Evolutionary conservation across 306 rosid species (phyloP), one percentile per base, ranked within the genome.

Genomic region (Quercus engelmannii): DNA sequence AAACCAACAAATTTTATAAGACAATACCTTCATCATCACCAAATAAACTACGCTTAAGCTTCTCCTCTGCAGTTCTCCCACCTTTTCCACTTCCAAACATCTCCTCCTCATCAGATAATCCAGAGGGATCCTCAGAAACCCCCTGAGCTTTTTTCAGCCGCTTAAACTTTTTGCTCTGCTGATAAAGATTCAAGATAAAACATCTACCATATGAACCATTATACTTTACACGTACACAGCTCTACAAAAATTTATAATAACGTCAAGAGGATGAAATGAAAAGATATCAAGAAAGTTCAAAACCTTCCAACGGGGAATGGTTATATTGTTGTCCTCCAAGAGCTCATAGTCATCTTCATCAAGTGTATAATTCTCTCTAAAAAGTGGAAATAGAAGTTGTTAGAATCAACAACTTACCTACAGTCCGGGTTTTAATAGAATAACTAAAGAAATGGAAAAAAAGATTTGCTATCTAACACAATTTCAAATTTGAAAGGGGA

Each of bases 311-410:
- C 98, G 96, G 51, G 89, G 93, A 78, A 93, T 91, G 73, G 83
- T 91, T 76, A 95, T 94, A 75, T 95, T 95, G 77, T 95, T 95
- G 92, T 92, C 92, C 83, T 95, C 97, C 58, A 95, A 79, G 76
- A 95, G 91, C 87, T 80, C 99, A 73, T 95, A 93, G 77, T 95
- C 99, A 87, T 95, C 99, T 81, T 93, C 99, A 83, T 95, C 99
- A 46, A 95, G 97, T 20, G 87, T 84, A 83, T 90, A 95, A 74
- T 93, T 97, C 89, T 95, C 99, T 81, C 99, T 95, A 78, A 33
- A 84, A 73, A 76, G 59, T 33, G 58, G 55, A 63, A 78, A 75
- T 52, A 77, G 55, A 57, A 75, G 15, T 76, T 35, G 64, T 78
- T 38, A 80, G 9, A 26, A 80, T 9, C 65, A 81, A 83, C 28